A percentile compares a stretch with the other conserved stretches of the same genome.
phyloP scores from a whole-genome alignment of 2,329 filamentous ascomycete species.

The Fusarium buxicola region DNA sequence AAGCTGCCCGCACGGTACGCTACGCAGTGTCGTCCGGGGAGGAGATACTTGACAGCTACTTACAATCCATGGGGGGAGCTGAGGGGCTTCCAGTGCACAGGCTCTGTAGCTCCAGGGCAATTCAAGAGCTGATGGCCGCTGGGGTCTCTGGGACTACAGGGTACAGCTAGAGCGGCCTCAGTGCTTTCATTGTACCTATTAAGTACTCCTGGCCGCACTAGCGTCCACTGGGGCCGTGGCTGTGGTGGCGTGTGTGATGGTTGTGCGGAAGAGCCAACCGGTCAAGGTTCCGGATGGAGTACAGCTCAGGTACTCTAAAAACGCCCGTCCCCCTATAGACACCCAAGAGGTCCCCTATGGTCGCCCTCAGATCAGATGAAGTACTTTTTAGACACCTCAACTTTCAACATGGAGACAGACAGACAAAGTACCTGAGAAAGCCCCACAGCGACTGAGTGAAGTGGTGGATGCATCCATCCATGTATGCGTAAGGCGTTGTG shows the following conservation, averaged over 20 bases:
- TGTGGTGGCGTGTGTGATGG: slow-evolving; percentile 44
- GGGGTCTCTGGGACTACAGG: background rate
- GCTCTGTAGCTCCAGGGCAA: background rate
- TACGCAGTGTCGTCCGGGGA: slow-evolving; percentile 33
- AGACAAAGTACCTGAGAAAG: slow-evolving; percentile 31
- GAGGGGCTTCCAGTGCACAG: background rate
- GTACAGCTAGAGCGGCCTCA: background rate
- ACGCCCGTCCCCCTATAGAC: slow-evolving; percentile 4
- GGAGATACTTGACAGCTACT: slow-evolving; percentile 34
- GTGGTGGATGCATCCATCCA: slow-evolving; percentile 46
- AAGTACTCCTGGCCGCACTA: slow-evolving; percentile 38
- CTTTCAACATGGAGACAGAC: slow-evolving; percentile 14
- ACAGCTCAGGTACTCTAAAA: slow-evolving; percentile 16
- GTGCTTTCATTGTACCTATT: slow-evolving; percentile 9
- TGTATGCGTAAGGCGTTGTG: slow-evolving; percentile 46
- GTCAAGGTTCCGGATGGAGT: slow-evolving; percentile 30
- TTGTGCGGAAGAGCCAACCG: slow-evolving; percentile 33
- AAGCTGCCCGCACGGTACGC: slow-evolving; percentile 42
- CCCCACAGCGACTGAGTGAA: slow-evolving; percentile 39
- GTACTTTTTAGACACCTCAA: slow-evolving; percentile 29
- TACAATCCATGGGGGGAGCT: background rate
- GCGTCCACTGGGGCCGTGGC: slow-evolving; percentile 43
- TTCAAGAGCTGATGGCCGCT: background rate
- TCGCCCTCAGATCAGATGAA: background rate
- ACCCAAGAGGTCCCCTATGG: slow-evolving; percentile 11